Conservation (phyloP, 2,329 filamentous ascomycete species). For the Emydomyces testavorans region DNA sequence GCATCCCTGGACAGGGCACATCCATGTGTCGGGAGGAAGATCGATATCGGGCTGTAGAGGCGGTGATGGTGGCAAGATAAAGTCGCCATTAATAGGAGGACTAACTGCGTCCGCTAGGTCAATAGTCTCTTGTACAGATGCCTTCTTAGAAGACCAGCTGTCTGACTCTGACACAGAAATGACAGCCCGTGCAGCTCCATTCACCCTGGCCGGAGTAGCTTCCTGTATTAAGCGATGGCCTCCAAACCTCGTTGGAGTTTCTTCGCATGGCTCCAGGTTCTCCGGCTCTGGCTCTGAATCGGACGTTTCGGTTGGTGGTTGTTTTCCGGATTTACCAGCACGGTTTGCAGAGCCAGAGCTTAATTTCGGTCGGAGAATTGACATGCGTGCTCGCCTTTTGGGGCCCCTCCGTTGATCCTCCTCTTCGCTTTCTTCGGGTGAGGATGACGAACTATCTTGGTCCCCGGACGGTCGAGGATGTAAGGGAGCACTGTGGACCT, state of each 20-base stretch:
- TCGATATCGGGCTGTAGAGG: slow-evolving; percentile 8
- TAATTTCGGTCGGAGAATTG: slow-evolving; percentile 36
- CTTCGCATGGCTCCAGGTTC: slow-evolving; percentile 23
- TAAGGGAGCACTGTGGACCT: slow-evolving; percentile 27
- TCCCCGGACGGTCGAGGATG: slow-evolving; percentile 21
- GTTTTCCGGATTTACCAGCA: slow-evolving; percentile 33
- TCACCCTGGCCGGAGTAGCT: slow-evolving; percentile 24
- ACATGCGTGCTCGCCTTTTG: slow-evolving; percentile 31
- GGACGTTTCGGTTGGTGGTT: slow-evolving; percentile 19
- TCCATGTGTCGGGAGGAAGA: slow-evolving; percentile 25
- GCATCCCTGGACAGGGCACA: slow-evolving; percentile 26
- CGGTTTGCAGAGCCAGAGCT: slow-evolving; percentile 30
- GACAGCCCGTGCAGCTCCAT: slow-evolving; percentile 24
- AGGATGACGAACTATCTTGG: slow-evolving; percentile 21
- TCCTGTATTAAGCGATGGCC: slow-evolving; percentile 27
- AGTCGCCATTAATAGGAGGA: slow-evolving; percentile 3
- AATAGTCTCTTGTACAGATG: neutral
- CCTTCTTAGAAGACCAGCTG: neutral
- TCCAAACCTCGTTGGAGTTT: slow-evolving; percentile 27
- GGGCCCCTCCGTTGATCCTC: slow-evolving; percentile 16
- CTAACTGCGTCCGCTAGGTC: neutral
- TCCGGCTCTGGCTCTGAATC: slow-evolving; percentile 25
- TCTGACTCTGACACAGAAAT: slow-evolving; percentile 22
- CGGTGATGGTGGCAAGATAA: neutral
- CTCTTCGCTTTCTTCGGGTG: slow-evolving; percentile 17